These are phyloP conservation scores for Aspergillus bertholletiae DNA, from an alignment of 495 filamentous ascomycete genomes.

Conservation along the genomic window DNA sequence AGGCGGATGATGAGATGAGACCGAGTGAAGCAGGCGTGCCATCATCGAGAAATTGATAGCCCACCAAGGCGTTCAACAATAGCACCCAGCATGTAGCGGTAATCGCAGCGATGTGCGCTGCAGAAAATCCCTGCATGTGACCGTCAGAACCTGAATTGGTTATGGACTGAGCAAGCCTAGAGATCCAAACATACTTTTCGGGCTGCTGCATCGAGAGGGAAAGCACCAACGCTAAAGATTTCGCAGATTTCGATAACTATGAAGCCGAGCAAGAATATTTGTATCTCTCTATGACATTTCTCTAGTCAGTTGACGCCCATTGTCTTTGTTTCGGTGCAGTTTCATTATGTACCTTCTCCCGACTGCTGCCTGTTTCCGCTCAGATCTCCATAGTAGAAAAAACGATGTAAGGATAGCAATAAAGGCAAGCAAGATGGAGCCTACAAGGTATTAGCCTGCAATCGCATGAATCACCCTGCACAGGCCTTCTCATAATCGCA, in stretches of 20 bases:
- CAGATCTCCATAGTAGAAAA: conserved; percentile 73
- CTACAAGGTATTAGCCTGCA: conserved; percentile 40
- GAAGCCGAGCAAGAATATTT: conserved; percentile 85
- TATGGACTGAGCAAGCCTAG: background rate
- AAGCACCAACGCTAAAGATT: conserved; percentile 90
- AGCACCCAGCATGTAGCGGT: conserved; percentile 86
- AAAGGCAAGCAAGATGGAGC: conserved; percentile 83
- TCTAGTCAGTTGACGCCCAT: conserved; percentile 7
- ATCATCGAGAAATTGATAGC: conserved; percentile 91
- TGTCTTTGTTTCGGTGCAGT: background rate
- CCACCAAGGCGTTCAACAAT: conserved; percentile 86
- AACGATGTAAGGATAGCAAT: conserved; percentile 66
- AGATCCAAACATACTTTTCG: conserved; percentile 40
- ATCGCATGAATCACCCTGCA: background rate
- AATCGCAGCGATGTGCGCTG: conserved; percentile 88
- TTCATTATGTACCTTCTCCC: conserved; percentile 68
- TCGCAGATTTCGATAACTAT: conserved; percentile 91
- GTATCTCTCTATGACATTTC: conserved; percentile 73
- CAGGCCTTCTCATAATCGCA: conserved; percentile 18
- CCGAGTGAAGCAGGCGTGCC: conserved; percentile 81
- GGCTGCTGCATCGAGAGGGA: conserved; percentile 66
- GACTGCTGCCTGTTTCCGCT: conserved; percentile 90
- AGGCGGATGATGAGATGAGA: conserved; percentile 65
- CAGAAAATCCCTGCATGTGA: conserved; percentile 73
- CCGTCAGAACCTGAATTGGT: background rate